Conservation (phyloP, 176 grass and related monocot species). For the Pharus latifolius region DNA sequence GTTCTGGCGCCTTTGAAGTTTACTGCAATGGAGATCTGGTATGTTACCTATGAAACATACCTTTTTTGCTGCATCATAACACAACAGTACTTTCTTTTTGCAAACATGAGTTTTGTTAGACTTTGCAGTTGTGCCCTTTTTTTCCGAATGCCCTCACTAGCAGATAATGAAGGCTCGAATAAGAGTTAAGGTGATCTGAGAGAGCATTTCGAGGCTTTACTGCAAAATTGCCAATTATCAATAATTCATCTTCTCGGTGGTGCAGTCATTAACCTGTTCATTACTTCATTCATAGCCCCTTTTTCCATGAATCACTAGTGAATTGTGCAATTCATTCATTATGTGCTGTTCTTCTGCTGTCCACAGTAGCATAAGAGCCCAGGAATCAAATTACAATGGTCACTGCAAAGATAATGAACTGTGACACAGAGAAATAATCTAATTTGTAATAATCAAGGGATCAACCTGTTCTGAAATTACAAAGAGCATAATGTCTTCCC, state of each 20-base stretch:
- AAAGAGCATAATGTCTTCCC: not conserved
- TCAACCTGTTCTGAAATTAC: not conserved
- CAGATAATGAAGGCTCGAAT: not conserved
- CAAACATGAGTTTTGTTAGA: not conserved
- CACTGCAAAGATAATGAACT: not conserved
- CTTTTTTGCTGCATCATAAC: not conserved
- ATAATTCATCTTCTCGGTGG: not conserved
- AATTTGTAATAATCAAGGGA: not conserved
- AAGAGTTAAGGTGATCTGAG: not conserved
- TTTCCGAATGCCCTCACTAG: not conserved
- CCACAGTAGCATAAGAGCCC: not conserved
- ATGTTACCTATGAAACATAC: conserved; percentile 23
- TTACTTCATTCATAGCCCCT: not conserved
- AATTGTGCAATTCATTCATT: not conserved
- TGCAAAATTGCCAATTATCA: not conserved
- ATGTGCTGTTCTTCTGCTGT: not conserved
- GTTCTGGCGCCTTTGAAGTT: conserved; percentile 96
- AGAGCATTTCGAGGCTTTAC: too few species aligned
- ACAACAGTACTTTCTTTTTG: not conserved
- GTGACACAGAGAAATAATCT: not conserved
- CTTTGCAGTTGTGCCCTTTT: not conserved
- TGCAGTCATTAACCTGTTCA: not conserved
- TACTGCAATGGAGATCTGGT: conserved; percentile 91
- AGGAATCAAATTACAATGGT: not conserved
- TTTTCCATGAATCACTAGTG: not conserved